Evolutionary conservation across 345 rosid genomes (phyloP), one percentile per base, ranked within the genome.

Genomic region (Pistacia integerrima): DNA sequence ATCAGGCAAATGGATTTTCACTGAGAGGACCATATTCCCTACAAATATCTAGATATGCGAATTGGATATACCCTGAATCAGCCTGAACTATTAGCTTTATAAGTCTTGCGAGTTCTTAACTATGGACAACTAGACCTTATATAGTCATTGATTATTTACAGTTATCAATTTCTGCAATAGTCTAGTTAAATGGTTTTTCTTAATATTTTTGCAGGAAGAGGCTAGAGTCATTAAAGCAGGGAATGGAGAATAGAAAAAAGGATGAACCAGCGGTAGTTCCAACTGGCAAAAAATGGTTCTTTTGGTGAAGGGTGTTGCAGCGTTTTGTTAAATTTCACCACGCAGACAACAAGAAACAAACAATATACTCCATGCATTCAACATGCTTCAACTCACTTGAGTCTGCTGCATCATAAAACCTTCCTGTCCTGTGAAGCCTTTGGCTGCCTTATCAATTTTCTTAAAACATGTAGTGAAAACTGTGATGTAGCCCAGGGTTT

Each of bases 181-280:
- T 2, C 33, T 30, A 30, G 33, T 69, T 30, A 56, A 49, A 35
- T 77, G 35, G 25, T 25, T 25, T 25, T 25, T 25, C 25, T 25
- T 25, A 25, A 11, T 13, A 30, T 78, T 63, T 75, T 64, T 68
- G 72, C 90, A 94, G 97, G 76, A 86, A 51, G 77, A 84, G 98
- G 74, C 72, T 91, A 80, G 93, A 88, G 72, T 87, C 92, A 13
- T 74, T 92, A 66, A 91, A 88, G 82, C 82, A 80, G 71, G 98
- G 98, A 69, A 87, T 94, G 52, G 89, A 84, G 83, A 85, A 74
- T 1, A 90, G 94, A 70, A 81, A 80, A 69, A 79, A 77, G 71
- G 88, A 82, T 56, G 81, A 77, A 70, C 84, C 90, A 18, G 85
- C 69, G 48, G 76, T 70, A 79, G 64, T 72, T 35, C 74, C 88